Base-by-base conservation (phyloP, 1,284 basidiomycete species). In the Veloporphyrellus conicus region DNA sequence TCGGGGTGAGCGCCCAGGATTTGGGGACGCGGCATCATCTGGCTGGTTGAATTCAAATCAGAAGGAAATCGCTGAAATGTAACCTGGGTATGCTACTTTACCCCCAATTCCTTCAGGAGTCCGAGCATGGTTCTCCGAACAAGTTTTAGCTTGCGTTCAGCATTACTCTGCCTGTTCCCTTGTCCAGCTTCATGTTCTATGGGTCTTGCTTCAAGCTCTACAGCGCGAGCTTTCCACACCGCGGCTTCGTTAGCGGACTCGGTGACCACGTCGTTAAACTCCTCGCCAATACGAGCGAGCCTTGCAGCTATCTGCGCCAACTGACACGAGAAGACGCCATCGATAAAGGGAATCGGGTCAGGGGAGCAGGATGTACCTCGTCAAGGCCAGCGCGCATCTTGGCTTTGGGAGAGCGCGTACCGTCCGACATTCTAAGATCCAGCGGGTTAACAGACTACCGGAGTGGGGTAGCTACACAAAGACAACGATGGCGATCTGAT, bases 51-150 rank as follows among this genome's bases (percentile, higher is more conserved):
- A 31, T 11, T 11, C 6, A 11, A 15, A 39, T 63, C 43, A 48
- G 37, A 45, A 44, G 20, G 34, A 20, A 3, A n/a, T 28, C 2
- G 1, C 12, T 1, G 10, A 18, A 11, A 37, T n/a, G n/a, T n/a
- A n/a, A n/a, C n/a, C n/a, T n/a, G n/a, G 12, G 16, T 14, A 25
- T 11, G 33, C 38, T 31, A 47, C 50, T 53, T 56, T 55, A 75
- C 75, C 58, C 56, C 57, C 34, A 67, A 62, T 50, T 75, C 72
- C 37, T 70, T 61, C 19, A 77, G 47, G 22, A 78, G 56, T 45
- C 70, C 64, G 22, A 61, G 55, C 43, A 76, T 61, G 10, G 74
- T 67, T 47, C 64, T 68, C 22, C 67, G 60, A 28, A 71, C 57
- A 43, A 71, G 63, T 22, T 59, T 65, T 14, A 77, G 49, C 49